Evolutionary conservation across 2,329 filamentous ascomycete genomes (phyloP), one percentile per base, ranked within the genome.

Genomic region (Exophiala spinifera): DNA sequence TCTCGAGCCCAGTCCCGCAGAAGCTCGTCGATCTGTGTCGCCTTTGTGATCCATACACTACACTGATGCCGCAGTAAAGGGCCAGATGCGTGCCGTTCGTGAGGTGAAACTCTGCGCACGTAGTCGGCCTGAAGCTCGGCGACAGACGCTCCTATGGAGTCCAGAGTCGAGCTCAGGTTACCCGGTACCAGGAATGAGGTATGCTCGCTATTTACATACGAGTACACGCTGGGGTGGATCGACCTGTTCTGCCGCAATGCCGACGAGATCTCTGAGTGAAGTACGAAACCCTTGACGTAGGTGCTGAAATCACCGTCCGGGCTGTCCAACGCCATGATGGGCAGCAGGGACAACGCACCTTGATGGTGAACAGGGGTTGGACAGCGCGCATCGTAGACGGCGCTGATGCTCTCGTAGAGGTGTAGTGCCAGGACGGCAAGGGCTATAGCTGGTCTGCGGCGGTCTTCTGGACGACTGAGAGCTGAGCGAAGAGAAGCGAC

Each of bases 221-320:
- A 58, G 46, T 54, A 49, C 34, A 39, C 54, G 21, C 45, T 51
- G 19, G 17, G 40, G 20, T 55, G 49, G 19, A 60, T 40, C 17
- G 44, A 45, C 23, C 50, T 49, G 49, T 59, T 48, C 48, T 63
- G 61, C 14, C 61, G 61, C 37, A 63, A 53, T 15, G 62, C 62
- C 3, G 52, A 56, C 28, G 47, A 58, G 21, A 61, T 52, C 46
- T 63, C 62, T 28, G 40, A 51, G 57, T 63, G 61, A 39, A 63
- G 39, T 14, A 63, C 59, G 37, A 58, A 62, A 49, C 40, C 54
- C 46, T 47, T 53, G 36, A 64, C 33, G 33, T 60, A 59, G 19
- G 34, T 49, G 34, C 19, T 45, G 3, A 31, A 44, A 6, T 20
- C 37, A 7, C 42, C 52, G 48, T 62, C 49, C 14, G 46, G 48